These are phyloP conservation scores for Fraxinus floribunda DNA, from an alignment of 305 asterid species.

Conservation along the genomic window DNA sequence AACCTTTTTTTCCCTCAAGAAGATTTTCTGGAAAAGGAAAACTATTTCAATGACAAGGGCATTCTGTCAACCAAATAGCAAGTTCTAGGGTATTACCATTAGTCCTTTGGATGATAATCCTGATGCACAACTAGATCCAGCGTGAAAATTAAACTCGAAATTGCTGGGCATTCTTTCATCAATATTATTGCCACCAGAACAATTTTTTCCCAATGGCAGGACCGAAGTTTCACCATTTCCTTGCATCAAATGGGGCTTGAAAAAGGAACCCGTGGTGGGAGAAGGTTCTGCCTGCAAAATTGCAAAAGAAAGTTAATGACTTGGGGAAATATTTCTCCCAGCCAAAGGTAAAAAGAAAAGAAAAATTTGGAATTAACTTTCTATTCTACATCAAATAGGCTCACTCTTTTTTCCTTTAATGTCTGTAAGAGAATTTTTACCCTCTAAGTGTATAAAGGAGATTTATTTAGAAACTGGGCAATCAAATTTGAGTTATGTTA, in stretches of 20 bases:
- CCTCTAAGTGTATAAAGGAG: conserved; percentile 10
- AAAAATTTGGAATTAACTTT: background rate
- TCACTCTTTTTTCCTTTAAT: background rate
- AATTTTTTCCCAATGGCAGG: conserved; percentile 39
- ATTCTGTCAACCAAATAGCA: conserved; percentile 10
- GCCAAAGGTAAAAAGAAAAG: conserved; percentile 15
- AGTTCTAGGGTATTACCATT: conserved; percentile 41
- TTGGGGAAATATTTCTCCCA: conserved; percentile 14
- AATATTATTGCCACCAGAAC: conserved; percentile 33
- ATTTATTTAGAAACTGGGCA: background rate
- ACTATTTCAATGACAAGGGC: background rate
- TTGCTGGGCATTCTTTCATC: conserved; percentile 45
- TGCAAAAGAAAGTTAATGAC: background rate
- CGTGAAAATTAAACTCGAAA: conserved; percentile 82
- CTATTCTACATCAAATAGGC: background rate
- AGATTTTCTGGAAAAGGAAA: background rate
- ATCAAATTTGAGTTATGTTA: background rate
- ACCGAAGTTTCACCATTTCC: conserved; percentile 49
- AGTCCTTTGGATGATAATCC: conserved; percentile 51
- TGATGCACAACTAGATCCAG: conserved; percentile 55
- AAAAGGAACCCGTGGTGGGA: conserved; percentile 94
- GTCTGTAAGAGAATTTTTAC: background rate
- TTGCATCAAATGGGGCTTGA: conserved; percentile 67
- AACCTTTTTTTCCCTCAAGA: background rate
- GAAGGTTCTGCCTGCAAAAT: conserved; percentile 93